Evolutionary conservation across 2,329 filamentous ascomycete species (phyloP), one percentile per base, ranked within the genome.

Genomic region (Calonectria leucothoes): DNA sequence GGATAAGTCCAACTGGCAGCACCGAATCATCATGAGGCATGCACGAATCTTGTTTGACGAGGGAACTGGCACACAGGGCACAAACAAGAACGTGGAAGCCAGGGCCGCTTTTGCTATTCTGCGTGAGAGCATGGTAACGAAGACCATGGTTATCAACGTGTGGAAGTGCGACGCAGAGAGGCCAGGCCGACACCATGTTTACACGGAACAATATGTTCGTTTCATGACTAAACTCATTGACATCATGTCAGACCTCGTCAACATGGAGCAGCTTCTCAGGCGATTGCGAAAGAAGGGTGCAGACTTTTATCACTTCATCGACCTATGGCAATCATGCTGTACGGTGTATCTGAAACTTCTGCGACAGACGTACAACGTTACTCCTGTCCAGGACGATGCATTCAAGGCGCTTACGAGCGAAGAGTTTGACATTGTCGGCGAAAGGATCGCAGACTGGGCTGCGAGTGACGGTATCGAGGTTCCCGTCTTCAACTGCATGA

Each of bases 1-100:
- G 74, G 96, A 98, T 84, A 97, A 98, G 86, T 94, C 94, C 0
- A 96, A 97, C 79, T 98, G 96, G 96, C 96, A 98, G 81, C 96
- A 98, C 82, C 93, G 96, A 25, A 95, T 98, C 85, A 94, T 95
- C 67, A 93, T 93, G 81, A 92, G 95, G 29, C 93, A 94, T 79
- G 88, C 91, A 2, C 86, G 85, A 39, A 89, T 92, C 25, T 79
- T 92, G 10, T 91, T 90, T 67, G 86, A 87, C 66, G 86, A 88
- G 35, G 82, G 84, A 45, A 82, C 83, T 52, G 55, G 76, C 52
- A 74, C 70, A 3, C 74, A 77, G 83, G 90, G 75, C 61, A 86
- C 88, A 66, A 83, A 88, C n/a, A 87, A 76, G 6, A 83, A 89
- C 17, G 91, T 90, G 37, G 93, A 94, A 27, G 96, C 95, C 78